phyloP scores from a whole-genome alignment of 257 asterid species.

The Fraxinus americana region DNA sequence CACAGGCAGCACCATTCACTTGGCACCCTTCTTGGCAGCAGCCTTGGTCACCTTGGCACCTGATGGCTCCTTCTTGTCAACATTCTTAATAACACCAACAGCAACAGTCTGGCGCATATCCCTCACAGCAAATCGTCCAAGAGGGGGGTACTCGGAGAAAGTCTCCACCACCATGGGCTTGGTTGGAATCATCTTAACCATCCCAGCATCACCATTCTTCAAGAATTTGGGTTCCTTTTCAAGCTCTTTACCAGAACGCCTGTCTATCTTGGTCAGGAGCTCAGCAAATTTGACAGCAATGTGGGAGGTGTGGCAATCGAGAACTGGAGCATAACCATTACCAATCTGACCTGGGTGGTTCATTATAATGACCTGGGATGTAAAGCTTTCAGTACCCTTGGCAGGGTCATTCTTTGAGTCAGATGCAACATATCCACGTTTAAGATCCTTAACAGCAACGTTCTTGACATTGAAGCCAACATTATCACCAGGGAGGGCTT shows the following conservation, averaged over 20 bases:
- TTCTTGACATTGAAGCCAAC: constrained; percentile 49
- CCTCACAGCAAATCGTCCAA: constrained; percentile 46
- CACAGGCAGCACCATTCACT: constrained; percentile 26
- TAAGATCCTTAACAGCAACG: constrained; percentile 46
- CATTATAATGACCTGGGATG: constrained; percentile 47
- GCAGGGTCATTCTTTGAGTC: constrained; percentile 49
- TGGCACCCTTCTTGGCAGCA: constrained; percentile 51
- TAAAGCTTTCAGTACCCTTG: constrained; percentile 38
- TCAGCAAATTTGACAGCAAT: constrained; percentile 44
- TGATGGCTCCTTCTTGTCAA: constrained; percentile 46
- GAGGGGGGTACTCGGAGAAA: constrained; percentile 41
- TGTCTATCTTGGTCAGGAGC: constrained; percentile 44
- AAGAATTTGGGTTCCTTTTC: constrained; percentile 44
- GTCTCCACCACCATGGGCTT: constrained; percentile 51
- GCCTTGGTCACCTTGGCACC: constrained; percentile 55
- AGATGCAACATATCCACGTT: constrained; percentile 47
- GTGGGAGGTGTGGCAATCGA: constrained; percentile 48
- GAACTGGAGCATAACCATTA: constrained; percentile 44
- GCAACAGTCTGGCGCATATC: constrained; percentile 57
- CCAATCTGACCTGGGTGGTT: constrained; percentile 52
- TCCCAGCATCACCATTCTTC: constrained; percentile 46
- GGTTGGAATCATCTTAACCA: constrained; percentile 43
- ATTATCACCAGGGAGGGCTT: constrained; percentile 44
- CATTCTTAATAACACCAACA: constrained; percentile 47
- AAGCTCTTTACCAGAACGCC: constrained; percentile 44